These are phyloP conservation scores for Pseudovirgaria hyperparasitica DNA, from an alignment of 2,329 filamentous ascomycete genomes.

Conservation along the genomic window DNA sequence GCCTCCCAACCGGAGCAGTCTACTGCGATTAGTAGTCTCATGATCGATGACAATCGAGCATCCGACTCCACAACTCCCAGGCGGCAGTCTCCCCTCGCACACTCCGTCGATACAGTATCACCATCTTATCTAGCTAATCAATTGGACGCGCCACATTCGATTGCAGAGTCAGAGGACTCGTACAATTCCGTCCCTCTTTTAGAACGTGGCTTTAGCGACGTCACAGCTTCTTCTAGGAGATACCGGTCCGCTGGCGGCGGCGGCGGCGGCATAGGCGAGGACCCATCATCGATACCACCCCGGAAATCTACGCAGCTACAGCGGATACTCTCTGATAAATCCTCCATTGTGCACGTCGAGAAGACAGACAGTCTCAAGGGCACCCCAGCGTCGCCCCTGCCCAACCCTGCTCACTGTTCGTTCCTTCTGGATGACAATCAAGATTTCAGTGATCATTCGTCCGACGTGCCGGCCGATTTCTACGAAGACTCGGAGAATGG, in stretches of 20 bases:
- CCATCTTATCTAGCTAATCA: too few species aligned
- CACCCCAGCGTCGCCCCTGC: slow-evolving; percentile 10
- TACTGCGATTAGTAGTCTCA: too few species aligned
- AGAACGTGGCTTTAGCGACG: slow-evolving; percentile 43
- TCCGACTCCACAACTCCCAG: too few species aligned
- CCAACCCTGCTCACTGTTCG: slow-evolving; percentile 21
- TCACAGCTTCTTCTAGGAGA: slow-evolving; percentile 10
- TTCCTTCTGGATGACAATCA: slow-evolving; percentile 42
- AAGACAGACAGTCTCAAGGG: slow-evolving; percentile 39
- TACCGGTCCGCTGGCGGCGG: too few species aligned
- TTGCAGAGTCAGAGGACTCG: slow-evolving; percentile 55
- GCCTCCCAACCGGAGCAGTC: too few species aligned
- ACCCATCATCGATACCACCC: too few species aligned
- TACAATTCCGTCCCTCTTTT: slow-evolving; percentile 68
- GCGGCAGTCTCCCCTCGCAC: too few species aligned
- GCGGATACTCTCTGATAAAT: slow-evolving; percentile 12
- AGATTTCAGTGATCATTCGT: slow-evolving; percentile 41
- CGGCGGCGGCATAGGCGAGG: too few species aligned
- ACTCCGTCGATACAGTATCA: too few species aligned
- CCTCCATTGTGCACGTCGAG: slow-evolving; percentile 37
- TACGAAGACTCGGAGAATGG: slow-evolving; percentile 30
- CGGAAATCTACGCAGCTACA: slow-evolving; percentile 20
- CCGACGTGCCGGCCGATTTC: slow-evolving; percentile 32
- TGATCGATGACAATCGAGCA: too few species aligned
- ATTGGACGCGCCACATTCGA: too few species aligned